Evolutionary conservation across 306 rosid species (phyloP), one percentile per base, ranked within the genome.

Genomic region (Pachyrhizus erosus): DNA sequence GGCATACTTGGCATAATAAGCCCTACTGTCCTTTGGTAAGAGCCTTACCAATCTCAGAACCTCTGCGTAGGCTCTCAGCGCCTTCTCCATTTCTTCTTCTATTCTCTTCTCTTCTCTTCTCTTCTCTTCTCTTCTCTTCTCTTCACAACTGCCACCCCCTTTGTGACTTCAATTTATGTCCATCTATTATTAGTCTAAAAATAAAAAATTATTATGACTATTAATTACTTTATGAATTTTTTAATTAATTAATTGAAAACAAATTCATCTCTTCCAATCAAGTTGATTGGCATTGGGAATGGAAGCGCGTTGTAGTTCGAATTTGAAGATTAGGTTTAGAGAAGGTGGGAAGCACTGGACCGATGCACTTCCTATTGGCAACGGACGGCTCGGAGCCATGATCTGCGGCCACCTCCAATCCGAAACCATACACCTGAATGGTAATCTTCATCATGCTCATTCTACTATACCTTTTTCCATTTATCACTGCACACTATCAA

Each of bases 301-400:
- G 10, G 69, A 58, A 55, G 62, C 15, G 64, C 64, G 15, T 9
- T 3, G 15, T 0, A 57, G 14, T 57, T 10, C 39, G 24, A n/a
- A 65, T 51, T 70, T 93, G 79, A 93, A 90, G 86, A 48, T 93
- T 18, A 86, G 86, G 8, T 93, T 93, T 49, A 20, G 73, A 10
- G 91, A 68, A 70, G 86, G 91, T 5, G 96, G 94, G 2, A 90
- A 85, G 84, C 88, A 90, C 76, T 93, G 97, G 97, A 93, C 96
- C 15, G 96, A 93, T 78, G 97, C 97, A 3, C 60, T 91, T 26
- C 97, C 97, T 11, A 61, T 90, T 10, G 97, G 97, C 10, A 93
- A 93, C 83, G 97, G 97, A 5, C 90, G 96, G 13, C 92, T 91
- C 17, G 97, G 97, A 40, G 97, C 97, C 61, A 90, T 93, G 96